phyloP scores from a whole-genome alignment of 768 basidiomycete genomes.

The Cantharellus cinnabarinus region DNA sequence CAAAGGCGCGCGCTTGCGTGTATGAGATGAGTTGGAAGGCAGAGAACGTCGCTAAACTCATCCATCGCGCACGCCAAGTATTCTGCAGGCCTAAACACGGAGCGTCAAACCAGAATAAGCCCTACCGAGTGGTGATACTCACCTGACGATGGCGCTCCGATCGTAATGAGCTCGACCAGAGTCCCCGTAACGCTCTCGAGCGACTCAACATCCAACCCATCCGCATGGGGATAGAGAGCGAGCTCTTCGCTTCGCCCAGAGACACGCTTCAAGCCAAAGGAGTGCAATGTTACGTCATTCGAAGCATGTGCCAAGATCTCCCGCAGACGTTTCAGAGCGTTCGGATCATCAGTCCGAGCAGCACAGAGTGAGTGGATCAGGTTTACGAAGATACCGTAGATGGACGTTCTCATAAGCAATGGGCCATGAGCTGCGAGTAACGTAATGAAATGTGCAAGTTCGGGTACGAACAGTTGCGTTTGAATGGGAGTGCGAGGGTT shows the following conservation, averaged over 20 bases:
- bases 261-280: slow-evolving; percentile 53
- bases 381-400: slow-evolving; percentile 68
- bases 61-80: slow-evolving; percentile 85
- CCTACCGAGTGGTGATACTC: slow-evolving; percentile 10
- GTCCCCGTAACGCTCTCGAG: slow-evolving; percentile 47
- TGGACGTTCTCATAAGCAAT: slow-evolving; percentile 50
- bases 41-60: slow-evolving; percentile 68
- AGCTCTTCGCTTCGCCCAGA: slow-evolving; percentile 51
- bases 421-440: slow-evolving; percentile 62
- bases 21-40: slow-evolving; percentile 80
- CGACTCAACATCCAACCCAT: slow-evolving; percentile 34
- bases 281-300: slow-evolving; percentile 32
- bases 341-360: slow-evolving; percentile 35
- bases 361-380: slow-evolving; percentile 58
- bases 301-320: slow-evolving; percentile 41
- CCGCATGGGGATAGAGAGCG: slow-evolving; percentile 32
- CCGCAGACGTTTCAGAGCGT: slow-evolving; percentile 34
- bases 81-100: slow-evolving; percentile 44
- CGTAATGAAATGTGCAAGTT: slow-evolving; percentile 60
- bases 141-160: slow-evolving; percentile 54
- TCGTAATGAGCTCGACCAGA: slow-evolving; percentile 40
- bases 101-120: background rate
- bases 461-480: slow-evolving; percentile 64
- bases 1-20: slow-evolving; percentile 75
- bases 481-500: slow-evolving; percentile 40